Evolutionary conservation across 2,329 filamentous ascomycete genomes (phyloP), one percentile per base, ranked within the genome.

Genomic region (Nannizziopsis arthrosporioides): DNA sequence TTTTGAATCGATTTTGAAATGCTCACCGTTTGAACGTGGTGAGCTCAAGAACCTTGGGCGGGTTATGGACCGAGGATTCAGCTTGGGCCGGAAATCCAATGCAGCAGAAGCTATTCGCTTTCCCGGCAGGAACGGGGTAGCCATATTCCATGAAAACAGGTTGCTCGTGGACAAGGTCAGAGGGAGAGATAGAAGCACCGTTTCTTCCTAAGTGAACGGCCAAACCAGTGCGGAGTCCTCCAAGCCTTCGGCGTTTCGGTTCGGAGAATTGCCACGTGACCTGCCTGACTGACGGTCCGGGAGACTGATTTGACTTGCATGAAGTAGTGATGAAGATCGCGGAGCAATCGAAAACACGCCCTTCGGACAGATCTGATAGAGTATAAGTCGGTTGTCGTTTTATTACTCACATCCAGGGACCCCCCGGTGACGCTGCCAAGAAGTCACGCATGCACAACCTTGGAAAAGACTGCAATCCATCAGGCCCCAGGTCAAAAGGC

Each of bases 1-100:
- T 60, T 79, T 72, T 14, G 80, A 70, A 61, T 72, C 57, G 58
- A 72, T 51, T 37, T 55, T 51, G 44, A 42, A 56, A 49, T 39
- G 44, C 9, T 39, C 36, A 47, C 22, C 22, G 22, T 27, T 27
- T 27, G 22, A 27, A 27, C 7, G 22, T 27, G 22, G 4, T 10
- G 44, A 46, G 51, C 32, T 59, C 57, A 27, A 30, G 14, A 39
- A 31, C 31, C 35, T 36, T 8, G 38, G 50, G 10, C 22, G 41
- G 14, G 30, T 10, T 18, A 50, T 39, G 3, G 46, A 45, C 30
- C 44, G 45, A 35, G 18, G 18, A 34, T 18, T 14, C 19, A n/a
- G 17, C 31, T n/a, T 27, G 2, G 34, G 35, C 9, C 32, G 22
- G 1, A 18, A 30, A 7, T 38, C 32, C 12, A 43, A 27, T 12